Percentiles rank a stretch among this genome's conserved stretches.
Conservation (phyloP, 495 filamentous ascomycete species). For the Symbiotaphrina buchneri region DNA sequence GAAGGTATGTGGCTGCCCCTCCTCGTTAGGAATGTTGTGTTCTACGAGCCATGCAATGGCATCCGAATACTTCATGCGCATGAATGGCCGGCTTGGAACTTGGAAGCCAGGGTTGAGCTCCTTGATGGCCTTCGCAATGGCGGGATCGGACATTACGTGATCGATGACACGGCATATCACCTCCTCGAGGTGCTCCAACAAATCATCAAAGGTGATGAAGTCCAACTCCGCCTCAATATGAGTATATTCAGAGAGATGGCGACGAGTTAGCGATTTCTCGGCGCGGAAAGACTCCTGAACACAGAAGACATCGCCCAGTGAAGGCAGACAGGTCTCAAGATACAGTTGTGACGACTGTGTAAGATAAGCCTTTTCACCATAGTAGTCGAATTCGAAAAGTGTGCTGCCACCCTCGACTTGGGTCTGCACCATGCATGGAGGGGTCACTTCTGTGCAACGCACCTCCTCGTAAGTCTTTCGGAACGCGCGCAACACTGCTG, state of each 20-base stretch:
- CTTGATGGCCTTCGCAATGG: conserved; percentile 43
- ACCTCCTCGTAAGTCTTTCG: conserved; percentile 57
- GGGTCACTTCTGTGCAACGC: conserved; percentile 65
- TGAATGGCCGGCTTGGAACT: conserved; percentile 66
- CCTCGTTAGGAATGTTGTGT: conserved; percentile 80
- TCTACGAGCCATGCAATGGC: conserved; percentile 85
- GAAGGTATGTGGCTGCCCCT: conserved; percentile 70
- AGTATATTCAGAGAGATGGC: conserved; percentile 89
- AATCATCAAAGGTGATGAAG: conserved; percentile 82
- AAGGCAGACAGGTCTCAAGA: conserved; percentile 84
- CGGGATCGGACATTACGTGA: conserved; percentile 45
- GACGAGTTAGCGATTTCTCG: conserved; percentile 83
- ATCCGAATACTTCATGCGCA: conserved; percentile 85
- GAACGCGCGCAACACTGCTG: conserved; percentile 69
- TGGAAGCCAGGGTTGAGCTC: conserved; percentile 77
- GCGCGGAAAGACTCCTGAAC: conserved; percentile 97
- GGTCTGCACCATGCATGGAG: conserved; percentile 94
- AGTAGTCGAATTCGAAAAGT: conserved; percentile 87
- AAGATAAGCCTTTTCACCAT: conserved; percentile 78
- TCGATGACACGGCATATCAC: conserved; percentile 78
- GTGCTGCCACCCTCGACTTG: conserved; percentile 94
- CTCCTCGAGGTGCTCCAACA: conserved; percentile 76
- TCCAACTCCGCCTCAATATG: conserved; percentile 95
- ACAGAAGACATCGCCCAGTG: conserved; percentile 85
- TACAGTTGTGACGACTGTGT: conserved; percentile 97